Base-by-base conservation (phyloP, 306 rosid species). In the Dryas drummondii region DNA sequence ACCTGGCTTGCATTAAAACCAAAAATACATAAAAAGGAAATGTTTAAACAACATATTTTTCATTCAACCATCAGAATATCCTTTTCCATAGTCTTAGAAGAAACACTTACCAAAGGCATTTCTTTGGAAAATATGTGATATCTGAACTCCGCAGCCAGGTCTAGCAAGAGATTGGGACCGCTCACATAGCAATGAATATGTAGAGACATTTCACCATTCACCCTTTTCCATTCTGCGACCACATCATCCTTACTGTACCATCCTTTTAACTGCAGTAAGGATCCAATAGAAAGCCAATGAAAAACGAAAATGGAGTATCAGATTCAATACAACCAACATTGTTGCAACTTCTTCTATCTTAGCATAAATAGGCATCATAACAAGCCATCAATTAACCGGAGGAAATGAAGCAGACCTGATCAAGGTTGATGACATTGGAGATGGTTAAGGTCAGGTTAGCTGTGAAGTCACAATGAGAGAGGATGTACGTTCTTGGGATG, bases 201-300 rank as follows among this genome's bases (percentile, higher is more conserved):
- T 15, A 94, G 84, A 79, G 94, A 94, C 96, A 91, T 82, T 72
- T 94, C 96, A 60, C 85, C 90, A 53, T 87, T 86, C 75, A 94
- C 98, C 80, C 85, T 90, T 89, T 94, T 94, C 98, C 98, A 94
- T 81, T 91, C 98, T 32, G 97, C 98, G 48, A 94, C 97, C 74
- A 94, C 97, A 79, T 94, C 98, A 77, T 94, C 98, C 86, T 88
- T 91, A 72, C 84, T 86, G 27, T 94, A 91, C 98, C 98, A 94
- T 52, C 98, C 97, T 83, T 85, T 88, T 81, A 94, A 79, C 98
- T 94, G 87, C 82, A 74, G 15, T 59, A n/a, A 73, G 32, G 27
- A 10, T 57, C 63, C 37, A 71, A 73, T 66, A 8, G 58, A 61
- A 26, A 70, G 8, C 8, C 42, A 71, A 70, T 22, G 22, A 22